Base-by-base conservation (phyloP, 1,284 basidiomycete species). In the Rhodofomes roseus region DNA sequence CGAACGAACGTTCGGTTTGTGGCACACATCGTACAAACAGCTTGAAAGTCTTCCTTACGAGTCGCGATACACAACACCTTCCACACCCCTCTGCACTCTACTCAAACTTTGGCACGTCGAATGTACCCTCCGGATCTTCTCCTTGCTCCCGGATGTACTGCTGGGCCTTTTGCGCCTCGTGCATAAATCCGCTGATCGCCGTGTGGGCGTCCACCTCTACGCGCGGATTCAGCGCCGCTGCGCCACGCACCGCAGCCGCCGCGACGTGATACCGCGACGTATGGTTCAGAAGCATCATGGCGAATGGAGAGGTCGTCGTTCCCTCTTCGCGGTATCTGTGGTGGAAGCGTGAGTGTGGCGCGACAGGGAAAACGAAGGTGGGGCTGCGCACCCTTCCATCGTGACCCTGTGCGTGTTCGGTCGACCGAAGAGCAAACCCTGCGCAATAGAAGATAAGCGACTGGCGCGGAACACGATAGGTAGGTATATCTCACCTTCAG, bases 281-380 rank as follows among this genome's bases (percentile, higher is more conserved):
- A 55, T 76, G 73, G 70, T 89, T 89, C 68, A 78, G 77, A 14
- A 89, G 70, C 87, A 89, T 86, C 87, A 89, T 89, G 82, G 87
- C 85, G 61, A 89, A 85, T 8, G 86, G 84, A 20, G 84, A 82
- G 20, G 87, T 88, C 34, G 86, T 88, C 2, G 86, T 87, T 11
- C 87, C 87, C 71, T 89, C 87, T 69, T 89, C 87, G 43, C 73
- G 75, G 66, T 88, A 86, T 18, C 69, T 69, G 25, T 14, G 23
- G 43, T 59, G 55, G 23, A 61, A 62, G 48, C 27, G 37, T 64
- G 56, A 36, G 62, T 60, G n/a, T 65, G 57, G 50, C 20, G 52
- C n/a, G 57, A 44, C 20, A 31, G n/a, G 4, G 29, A 23, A 51
- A 5, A 16, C 16, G 48, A 34, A 3, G 44, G 29, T 63, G 18